Conservation (phyloP, 78 protist genomes). For the Bigelowiella natans region DNA sequence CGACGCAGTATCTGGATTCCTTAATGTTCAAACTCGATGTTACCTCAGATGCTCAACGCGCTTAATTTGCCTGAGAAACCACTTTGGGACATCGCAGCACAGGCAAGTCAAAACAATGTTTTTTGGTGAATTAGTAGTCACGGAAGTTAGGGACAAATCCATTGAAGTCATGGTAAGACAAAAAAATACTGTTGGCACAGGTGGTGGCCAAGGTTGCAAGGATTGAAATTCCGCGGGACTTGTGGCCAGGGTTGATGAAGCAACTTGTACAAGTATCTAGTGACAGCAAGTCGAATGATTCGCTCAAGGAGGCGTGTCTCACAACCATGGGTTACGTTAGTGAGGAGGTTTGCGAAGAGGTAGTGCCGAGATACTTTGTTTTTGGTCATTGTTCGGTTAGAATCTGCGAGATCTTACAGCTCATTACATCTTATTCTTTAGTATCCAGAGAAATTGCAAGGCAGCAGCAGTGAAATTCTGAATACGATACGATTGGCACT, state of each 20-base stretch:
- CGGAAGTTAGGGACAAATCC: too few relatives aligned
- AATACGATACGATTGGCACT: constrained; percentile 29
- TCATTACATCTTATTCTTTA: neutral
- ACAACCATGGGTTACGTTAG: constrained; percentile 67
- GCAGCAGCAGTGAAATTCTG: constrained; percentile 15
- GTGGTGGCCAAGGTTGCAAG: constrained; percentile 53
- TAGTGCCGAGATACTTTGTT: neutral
- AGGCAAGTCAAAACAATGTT: neutral
- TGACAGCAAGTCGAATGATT: neutral
- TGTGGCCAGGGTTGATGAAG: constrained; percentile 66
- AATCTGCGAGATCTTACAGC: too few relatives aligned
- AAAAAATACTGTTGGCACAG: constrained; percentile 27
- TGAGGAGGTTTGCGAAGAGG: constrained; percentile 1
- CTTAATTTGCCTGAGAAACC: neutral
- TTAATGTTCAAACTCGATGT: neutral
- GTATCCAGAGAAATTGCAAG: neutral
- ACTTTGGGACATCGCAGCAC: neutral
- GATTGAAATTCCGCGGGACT: constrained; percentile 59
- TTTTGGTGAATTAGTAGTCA: neutral
- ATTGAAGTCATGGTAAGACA: too few relatives aligned
- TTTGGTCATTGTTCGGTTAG: too few relatives aligned
- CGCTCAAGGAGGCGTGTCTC: constrained; percentile 50
- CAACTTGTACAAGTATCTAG: constrained; percentile 29
- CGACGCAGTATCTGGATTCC: neutral
- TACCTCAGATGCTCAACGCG: neutral